Evolutionary conservation across 768 basidiomycete species (phyloP).

Genomic region (Dictyophora rubrovolvata): DNA sequence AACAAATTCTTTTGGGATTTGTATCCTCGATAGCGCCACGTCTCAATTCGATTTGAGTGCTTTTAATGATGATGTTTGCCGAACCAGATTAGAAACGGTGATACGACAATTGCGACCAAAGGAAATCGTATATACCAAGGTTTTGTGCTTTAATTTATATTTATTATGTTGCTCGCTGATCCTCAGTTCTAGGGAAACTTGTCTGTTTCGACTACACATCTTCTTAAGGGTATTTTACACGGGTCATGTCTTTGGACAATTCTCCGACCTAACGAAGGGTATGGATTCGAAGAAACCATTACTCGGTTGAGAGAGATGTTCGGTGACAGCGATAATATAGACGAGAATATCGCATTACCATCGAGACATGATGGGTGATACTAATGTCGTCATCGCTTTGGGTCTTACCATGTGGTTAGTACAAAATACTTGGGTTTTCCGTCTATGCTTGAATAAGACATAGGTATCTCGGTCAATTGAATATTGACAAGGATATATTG

Average conservation of each 20-base stretch:
- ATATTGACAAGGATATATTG: constrained; percentile 91
- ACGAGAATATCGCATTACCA: constrained; percentile 41
- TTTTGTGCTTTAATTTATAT: constrained; percentile 20
- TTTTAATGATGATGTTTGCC: constrained; percentile 87
- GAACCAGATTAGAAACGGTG: constrained; percentile 88
- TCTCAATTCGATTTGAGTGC: constrained; percentile 87
- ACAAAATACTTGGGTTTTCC: neutral
- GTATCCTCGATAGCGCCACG: constrained; percentile 88
- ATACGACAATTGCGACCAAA: constrained; percentile 86
- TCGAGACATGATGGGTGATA: constrained; percentile 54
- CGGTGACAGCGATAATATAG: constrained; percentile 35
- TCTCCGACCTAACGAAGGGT: constrained; percentile 75
- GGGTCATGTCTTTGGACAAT: constrained; percentile 82
- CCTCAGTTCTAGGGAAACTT: constrained; percentile 60
- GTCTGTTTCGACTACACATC: constrained; percentile 68
- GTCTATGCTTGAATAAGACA: neutral
- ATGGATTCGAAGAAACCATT: constrained; percentile 60
- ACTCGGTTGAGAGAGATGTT: constrained; percentile 61
- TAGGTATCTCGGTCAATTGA: constrained; percentile 84
- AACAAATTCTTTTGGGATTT: constrained; percentile 69
- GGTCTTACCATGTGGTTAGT: constrained; percentile 86
- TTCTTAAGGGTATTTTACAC: constrained; percentile 75
- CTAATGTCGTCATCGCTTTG: constrained; percentile 68
- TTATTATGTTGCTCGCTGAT: neutral
- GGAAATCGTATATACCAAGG: constrained; percentile 87